Conservation (phyloP, 2,329 filamentous ascomycete species). For the Aspergillus fumigatus region DNA sequence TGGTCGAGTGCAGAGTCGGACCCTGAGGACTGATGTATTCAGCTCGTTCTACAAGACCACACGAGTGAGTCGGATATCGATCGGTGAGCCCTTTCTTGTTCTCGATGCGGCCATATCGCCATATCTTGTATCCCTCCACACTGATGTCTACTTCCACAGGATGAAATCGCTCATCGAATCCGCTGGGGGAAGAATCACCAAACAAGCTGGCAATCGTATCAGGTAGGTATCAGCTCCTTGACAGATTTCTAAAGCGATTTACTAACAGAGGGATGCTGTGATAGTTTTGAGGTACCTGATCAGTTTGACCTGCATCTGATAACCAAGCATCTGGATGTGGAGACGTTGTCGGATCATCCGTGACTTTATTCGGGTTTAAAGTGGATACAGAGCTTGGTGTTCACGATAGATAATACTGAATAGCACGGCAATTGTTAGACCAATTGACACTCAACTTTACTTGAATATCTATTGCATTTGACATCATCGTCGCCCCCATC, state of each 20-base stretch:
- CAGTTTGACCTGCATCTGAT: constrained; percentile 13
- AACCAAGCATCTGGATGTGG: constrained; percentile 10
- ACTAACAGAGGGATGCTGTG: not conserved
- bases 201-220: constrained; percentile 3
- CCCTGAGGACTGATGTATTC: not conserved
- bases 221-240: constrained; percentile 1
- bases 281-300: constrained; percentile 9
- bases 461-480: not conserved
- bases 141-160: not conserved
- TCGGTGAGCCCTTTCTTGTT: constrained; percentile 4
- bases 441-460: not conserved
- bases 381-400: not conserved
- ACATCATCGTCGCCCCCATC: not conserved
- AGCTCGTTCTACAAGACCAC: constrained; percentile 8
- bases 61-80: constrained; percentile 12
- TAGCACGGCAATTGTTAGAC: not conserved
- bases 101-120: not conserved
- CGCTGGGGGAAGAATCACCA: constrained; percentile 10
- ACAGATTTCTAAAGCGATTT: not conserved
- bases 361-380: not conserved
- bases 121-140: not conserved
- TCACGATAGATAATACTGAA: not conserved
- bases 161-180: constrained; percentile 11
- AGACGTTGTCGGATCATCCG: constrained; percentile 15
- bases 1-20: not conserved